Conservation (phyloP, 257 asterid genomes). For the Asclepias syriaca region DNA sequence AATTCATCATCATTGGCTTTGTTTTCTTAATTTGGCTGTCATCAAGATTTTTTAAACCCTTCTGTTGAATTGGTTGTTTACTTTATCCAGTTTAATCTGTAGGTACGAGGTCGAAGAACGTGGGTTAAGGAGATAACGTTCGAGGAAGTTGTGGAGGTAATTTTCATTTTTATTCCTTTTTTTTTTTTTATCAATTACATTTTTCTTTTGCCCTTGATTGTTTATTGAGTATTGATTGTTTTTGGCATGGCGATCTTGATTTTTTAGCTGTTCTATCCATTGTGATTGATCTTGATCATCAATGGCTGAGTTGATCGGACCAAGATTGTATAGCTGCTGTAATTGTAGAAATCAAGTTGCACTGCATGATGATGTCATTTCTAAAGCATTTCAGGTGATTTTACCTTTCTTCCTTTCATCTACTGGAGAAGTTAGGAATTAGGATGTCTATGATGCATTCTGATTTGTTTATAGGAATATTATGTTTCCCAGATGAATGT, state of each 20-base stretch:
- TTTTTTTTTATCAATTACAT: background rate
- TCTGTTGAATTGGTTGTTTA: background rate
- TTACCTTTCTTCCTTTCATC: background rate
- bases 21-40: background rate
- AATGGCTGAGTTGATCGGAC: constrained; percentile 48
- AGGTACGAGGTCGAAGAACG: background rate
- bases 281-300: constrained; percentile 23
- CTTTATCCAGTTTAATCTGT: background rate
- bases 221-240: background rate
- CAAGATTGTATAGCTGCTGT: constrained; percentile 58
- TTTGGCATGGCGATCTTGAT: constrained; percentile 16
- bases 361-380: constrained; percentile 72
- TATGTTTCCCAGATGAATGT: background rate
- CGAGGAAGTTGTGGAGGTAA: constrained; percentile 5
- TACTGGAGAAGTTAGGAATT: background rate
- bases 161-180: background rate
- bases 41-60: background rate
- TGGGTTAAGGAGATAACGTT: constrained; percentile 10
- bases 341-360: constrained; percentile 54
- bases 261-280: constrained; percentile 18
- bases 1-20: constrained; percentile 5
- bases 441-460: background rate
- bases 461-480: background rate
- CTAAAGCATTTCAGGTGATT: constrained; percentile 83
- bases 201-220: background rate